Conservation (phyloP, 2,329 filamentous ascomycete species). For the Paecilomyces fulvus region DNA sequence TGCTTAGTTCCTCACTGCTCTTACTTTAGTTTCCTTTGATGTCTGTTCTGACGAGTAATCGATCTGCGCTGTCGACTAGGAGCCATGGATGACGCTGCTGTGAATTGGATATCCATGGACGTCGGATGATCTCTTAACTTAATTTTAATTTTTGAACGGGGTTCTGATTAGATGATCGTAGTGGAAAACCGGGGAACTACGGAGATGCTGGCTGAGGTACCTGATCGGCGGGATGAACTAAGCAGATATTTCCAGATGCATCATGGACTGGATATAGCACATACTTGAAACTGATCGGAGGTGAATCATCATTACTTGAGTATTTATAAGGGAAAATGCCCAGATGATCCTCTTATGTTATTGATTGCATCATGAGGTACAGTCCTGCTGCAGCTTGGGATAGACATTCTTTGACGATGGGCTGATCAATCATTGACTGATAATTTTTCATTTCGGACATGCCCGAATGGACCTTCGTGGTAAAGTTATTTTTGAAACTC, state of each 20-base stretch:
- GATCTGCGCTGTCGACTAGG: no score
- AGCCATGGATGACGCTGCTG: no score
- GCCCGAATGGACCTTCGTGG: no score
- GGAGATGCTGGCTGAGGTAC: neutral
- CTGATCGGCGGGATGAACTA: neutral
- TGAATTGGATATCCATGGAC: no score
- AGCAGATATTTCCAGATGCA: neutral
- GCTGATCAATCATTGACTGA: neutral
- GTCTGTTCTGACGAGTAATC: no score
- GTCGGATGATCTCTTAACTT: no score
- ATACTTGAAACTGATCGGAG: neutral
- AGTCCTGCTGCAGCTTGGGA: neutral
- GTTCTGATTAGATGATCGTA: no score
- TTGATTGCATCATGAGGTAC: neutral
- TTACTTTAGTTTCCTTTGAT: neutral
- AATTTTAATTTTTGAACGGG: no score
- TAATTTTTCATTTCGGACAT: neutral
- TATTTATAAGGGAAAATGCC: neutral
- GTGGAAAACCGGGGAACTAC: no score
- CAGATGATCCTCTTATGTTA: neutral
- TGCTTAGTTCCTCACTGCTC: neutral
- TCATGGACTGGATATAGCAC: neutral
- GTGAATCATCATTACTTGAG: neutral
- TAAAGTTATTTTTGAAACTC: no score
- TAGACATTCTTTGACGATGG: neutral